phyloP scores from a whole-genome alignment of 352 stramenopile species.

The Phytophthora kernoviae region DNA sequence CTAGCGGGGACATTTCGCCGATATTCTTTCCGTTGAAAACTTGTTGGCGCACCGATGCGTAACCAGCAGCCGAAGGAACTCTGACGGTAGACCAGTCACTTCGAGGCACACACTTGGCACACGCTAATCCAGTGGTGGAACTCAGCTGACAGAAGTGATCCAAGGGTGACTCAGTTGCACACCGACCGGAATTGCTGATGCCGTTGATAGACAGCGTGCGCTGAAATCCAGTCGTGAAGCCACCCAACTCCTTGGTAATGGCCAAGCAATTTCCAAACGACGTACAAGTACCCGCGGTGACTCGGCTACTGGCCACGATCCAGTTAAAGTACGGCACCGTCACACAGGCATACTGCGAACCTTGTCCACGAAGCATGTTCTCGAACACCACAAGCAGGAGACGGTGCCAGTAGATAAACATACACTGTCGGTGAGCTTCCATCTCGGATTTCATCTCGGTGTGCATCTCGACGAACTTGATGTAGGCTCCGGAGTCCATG shows the following conservation, averaged over 20 bases:
- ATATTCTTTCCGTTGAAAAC: constrained; percentile 58
- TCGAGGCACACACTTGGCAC: constrained; percentile 56
- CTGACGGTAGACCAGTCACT: constrained; percentile 38
- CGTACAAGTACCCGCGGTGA: constrained; percentile 44
- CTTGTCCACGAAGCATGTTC: constrained; percentile 82
- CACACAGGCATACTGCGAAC: constrained; percentile 58
- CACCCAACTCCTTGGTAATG: constrained; percentile 48
- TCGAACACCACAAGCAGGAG: constrained; percentile 71
- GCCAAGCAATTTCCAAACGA: constrained; percentile 57
- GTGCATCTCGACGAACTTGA: constrained; percentile 73
- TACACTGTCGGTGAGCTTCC: constrained; percentile 66
- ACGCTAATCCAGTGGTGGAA: constrained; percentile 21
- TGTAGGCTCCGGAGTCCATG: constrained; percentile 65
- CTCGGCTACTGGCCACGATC: constrained; percentile 52
- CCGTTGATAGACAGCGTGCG: constrained; percentile 59
- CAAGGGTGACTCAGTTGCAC: constrained; percentile 38
- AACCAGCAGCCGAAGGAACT: constrained; percentile 45
- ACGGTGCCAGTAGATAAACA: constrained; percentile 89
- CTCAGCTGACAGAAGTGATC: constrained; percentile 64
- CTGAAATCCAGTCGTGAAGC: constrained; percentile 24
- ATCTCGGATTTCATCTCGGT: constrained; percentile 61
- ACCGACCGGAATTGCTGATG: constrained; percentile 41
- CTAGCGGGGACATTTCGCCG: constrained; percentile 46
- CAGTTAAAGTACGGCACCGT: constrained; percentile 87
- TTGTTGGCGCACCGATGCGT: constrained; percentile 54